Percentiles rank a stretch among this genome's conserved stretches.
These are phyloP conservation scores for Berberis thunbergii DNA, from an alignment of 164 flowering plant genomes.

Conservation along the genomic window DNA sequence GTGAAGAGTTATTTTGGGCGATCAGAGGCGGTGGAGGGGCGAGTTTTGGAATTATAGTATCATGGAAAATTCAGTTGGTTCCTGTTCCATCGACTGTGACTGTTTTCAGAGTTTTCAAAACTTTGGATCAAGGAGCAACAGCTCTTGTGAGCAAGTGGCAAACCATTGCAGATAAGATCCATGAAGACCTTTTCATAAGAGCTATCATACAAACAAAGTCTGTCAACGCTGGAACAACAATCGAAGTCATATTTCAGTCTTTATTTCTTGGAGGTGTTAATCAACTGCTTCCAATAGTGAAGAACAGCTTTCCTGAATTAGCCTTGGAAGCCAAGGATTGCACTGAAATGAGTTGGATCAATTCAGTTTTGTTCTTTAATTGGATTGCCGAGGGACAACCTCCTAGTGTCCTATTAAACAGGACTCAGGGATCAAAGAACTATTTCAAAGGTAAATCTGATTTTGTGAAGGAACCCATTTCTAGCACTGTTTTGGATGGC, in stretches of 20 bases:
- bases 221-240: neutral
- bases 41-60: no score
- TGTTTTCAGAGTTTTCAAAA: neutral
- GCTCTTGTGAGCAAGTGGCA: slow-evolving; percentile 5
- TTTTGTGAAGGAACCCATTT: neutral
- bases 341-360: neutral
- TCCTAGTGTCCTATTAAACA: neutral
- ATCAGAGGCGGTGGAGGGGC: no score
- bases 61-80: no score
- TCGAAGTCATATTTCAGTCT: neutral
- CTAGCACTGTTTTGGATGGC: neutral
- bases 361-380: neutral
- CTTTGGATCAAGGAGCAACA: slow-evolving; percentile 2
- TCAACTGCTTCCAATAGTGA: neutral
- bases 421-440: neutral
- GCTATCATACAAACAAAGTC: neutral
- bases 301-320: neutral
- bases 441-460: neutral
- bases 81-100: neutral
- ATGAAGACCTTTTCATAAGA: neutral
- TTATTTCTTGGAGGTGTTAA: neutral
- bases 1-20: neutral
- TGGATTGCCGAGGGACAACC: neutral
- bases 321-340: neutral
- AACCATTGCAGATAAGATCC: slow-evolving; percentile 2